Percentiles rank a stretch among this genome's conserved stretches.
These are phyloP conservation scores for Hypholoma sublateritium DNA, from an alignment of 768 basidiomycete genomes.

Conservation along the genomic window DNA sequence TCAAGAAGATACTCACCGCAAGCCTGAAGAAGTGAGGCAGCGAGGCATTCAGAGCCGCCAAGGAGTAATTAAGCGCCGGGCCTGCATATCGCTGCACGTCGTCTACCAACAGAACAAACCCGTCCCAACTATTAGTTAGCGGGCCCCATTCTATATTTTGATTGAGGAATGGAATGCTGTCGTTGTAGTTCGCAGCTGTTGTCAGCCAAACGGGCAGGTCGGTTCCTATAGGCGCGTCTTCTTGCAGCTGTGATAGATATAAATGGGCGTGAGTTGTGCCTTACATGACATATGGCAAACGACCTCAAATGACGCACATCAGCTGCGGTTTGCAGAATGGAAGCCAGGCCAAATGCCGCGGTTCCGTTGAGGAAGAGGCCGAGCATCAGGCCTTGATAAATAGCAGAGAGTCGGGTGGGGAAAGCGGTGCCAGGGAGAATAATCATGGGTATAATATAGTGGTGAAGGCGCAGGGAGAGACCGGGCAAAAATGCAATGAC, in stretches of 20 bases:
- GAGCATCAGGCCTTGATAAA: slow-evolving; percentile 80
- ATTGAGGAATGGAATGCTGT: slow-evolving; percentile 49
- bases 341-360: slow-evolving; percentile 77
- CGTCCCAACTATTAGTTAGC: slow-evolving; percentile 63
- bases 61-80: slow-evolving; percentile 64
- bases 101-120: slow-evolving; percentile 79
- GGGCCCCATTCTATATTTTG: slow-evolving; percentile 60
- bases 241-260: slow-evolving; percentile 50
- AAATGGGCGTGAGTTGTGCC: neutral
- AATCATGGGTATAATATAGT: slow-evolving; percentile 76
- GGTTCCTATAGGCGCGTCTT: slow-evolving; percentile 71
- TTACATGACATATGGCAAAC: too few species aligned
- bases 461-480: slow-evolving; percentile 72
- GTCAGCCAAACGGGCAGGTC: slow-evolving; percentile 72
- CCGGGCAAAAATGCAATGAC: slow-evolving; percentile 71
- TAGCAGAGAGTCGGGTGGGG: slow-evolving; percentile 75
- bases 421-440: slow-evolving; percentile 80
- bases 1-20: slow-evolving; percentile 52
- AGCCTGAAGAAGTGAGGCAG: slow-evolving; percentile 79
- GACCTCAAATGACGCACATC: slow-evolving; percentile 46
- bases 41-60: slow-evolving; percentile 56
- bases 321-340: slow-evolving; percentile 73
- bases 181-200: slow-evolving; percentile 67
- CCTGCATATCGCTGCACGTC: slow-evolving; percentile 84
- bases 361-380: slow-evolving; percentile 82